Base-by-base conservation (phyloP, 1,284 basidiomycete species). In the Irpex lacteus region DNA sequence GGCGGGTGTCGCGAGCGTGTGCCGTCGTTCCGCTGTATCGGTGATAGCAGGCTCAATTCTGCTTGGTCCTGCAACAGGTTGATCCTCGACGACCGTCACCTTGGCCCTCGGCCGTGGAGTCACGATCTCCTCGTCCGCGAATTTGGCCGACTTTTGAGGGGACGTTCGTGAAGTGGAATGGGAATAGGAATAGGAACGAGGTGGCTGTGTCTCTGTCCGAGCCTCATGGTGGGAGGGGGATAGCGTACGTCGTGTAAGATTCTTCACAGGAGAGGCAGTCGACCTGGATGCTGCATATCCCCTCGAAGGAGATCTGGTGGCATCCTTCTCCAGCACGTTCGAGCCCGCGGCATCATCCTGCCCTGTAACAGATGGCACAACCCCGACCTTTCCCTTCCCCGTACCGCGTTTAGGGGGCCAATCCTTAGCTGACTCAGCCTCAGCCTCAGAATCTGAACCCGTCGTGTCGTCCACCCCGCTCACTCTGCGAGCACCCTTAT, bases 371-470 rank as follows among this genome's bases (percentile, higher is more conserved):
- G 54, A 32, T 13, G 54, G 11, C 13, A 3, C 32, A 18, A 58
- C 58, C 3, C 59, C 47, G 55, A 47, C 65, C 53, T 58, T 65
- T 36, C 21, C 63, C 59, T 67, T 71, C 26, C 65, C 65, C 49
- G 70, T 71, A n/a, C 47, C 36, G 21, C 63, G 60, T 37, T 62
- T 54, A 36, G 63, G n/a, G 47, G 66, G 65, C 40, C 58, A 61
- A 21, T 5, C 32, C 2, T 66, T 9, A 47, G 58, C 8, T 34
- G 11, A 15, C 26, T 55, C 60, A 8, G 7, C 19, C 60, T 59
- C 21, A 58, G 50, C 8, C 13, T 9, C 61, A 47, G 15, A 58
- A 32, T 57, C 59, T 5, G 53, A 15, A 8, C 54, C 63, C 9
- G 53, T 55, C 15, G 56, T 66, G 18, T 63, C 59, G 8, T 62